These are phyloP conservation scores for Macrolepiota fuliginosa DNA, from an alignment of 768 basidiomycete genomes.

Conservation along the genomic window DNA sequence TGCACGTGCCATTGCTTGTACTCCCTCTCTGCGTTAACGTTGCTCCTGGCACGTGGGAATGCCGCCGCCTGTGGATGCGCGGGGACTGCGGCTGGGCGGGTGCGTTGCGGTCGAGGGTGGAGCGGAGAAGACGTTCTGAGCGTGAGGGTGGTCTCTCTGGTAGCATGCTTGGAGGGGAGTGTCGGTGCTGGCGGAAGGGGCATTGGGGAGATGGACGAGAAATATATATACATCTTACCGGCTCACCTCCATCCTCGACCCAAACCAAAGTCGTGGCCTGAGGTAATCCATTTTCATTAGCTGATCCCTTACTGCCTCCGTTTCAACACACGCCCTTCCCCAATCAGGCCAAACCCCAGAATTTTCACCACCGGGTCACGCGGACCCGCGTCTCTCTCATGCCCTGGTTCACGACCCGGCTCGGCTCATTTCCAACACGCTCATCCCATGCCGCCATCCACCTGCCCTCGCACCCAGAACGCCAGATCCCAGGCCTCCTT, in stretches of 20 bases:
- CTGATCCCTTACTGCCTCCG: slow-evolving; percentile 4
- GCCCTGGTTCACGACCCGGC: background rate
- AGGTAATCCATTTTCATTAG: no score
- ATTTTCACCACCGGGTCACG: slow-evolving; percentile 4
- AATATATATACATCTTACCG: background rate
- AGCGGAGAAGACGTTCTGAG: slow-evolving; percentile 18
- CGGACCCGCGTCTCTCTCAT: background rate
- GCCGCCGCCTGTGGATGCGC: slow-evolving; percentile 10
- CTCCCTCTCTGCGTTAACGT: background rate
- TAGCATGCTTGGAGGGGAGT: background rate
- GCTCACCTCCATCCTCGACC: background rate
- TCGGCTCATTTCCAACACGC: background rate
- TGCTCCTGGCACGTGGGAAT: slow-evolving; percentile 8
- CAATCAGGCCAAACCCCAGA: slow-evolving; percentile 6
- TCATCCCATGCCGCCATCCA: background rate
- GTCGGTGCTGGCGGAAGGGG: background rate
- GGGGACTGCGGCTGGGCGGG: background rate
- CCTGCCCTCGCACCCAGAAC: background rate
- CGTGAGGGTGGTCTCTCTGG: slow-evolving; percentile 15
- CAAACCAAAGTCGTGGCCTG: background rate
- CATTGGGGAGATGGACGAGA: background rate
- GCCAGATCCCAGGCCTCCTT: background rate
- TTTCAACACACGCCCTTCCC: background rate
- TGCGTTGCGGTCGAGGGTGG: slow-evolving; percentile 13
- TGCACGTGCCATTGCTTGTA: background rate